Evolutionary conservation across 768 basidiomycete genomes (phyloP), one percentile per base, ranked within the genome.

Genomic region (Tremella mesenterica): DNA sequence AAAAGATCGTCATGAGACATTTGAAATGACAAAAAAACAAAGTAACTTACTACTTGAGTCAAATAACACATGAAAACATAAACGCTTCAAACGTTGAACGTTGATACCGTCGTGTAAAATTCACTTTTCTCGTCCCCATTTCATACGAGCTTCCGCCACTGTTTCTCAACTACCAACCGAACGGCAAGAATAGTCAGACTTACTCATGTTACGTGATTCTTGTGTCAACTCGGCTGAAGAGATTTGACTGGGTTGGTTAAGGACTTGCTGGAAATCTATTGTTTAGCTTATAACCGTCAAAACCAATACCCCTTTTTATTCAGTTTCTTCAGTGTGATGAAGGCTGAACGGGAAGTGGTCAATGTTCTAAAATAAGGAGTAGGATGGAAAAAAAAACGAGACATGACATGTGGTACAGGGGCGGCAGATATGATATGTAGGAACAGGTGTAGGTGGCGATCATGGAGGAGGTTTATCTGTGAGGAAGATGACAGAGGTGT

Each of bases 131-230:
- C 23, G 23, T 16, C n/a, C 23, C 4, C 44, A 27, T 16, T 44
- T 18, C 38, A 41, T 16, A n/a, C 53, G 48, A 38, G 55, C 44
- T 20, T 56, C 29, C 13, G 12, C 55, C 55, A 56, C 55, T 56
- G 55, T 1, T 9, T 18, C 41, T 16, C 5, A 20, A 29, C 18
- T 18, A 29, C 28, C 44, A 43, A 13, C 25, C 6, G 10, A 12
- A 14, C 20, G 34, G n/a, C 9, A 7, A 27, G 26, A 13, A 10
- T 5, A n/a, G 8, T 18, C 5, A 16, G 20, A 57, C 51, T 57
- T 41, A 57, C 56, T 57, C 13, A 57, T 26, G 2, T 5, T 5
- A 28, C 53, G 47, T n/a, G 48, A 48, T 18, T 23, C 51, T 16
- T 20, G 4, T 12, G 56, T 48, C 44, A 57, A 34, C 14, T 57